Percentiles rank a stretch among this genome's conserved stretches.
These are phyloP conservation scores for Aspergillus novofumigatus DNA, from an alignment of 2,329 filamentous ascomycete species.

Conservation along the genomic window DNA sequence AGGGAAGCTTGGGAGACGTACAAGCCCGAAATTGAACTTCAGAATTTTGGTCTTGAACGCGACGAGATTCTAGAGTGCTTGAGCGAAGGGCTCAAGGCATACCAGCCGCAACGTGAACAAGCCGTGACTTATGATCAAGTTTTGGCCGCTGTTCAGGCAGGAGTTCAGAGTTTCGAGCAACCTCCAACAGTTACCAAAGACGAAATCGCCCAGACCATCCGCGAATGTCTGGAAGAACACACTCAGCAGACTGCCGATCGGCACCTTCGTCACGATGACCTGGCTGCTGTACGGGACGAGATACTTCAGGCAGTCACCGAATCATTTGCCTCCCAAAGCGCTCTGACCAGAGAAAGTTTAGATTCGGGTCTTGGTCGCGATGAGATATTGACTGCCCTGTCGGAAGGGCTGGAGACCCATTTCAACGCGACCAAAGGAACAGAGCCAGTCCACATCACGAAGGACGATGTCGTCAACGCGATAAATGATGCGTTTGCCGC, in stretches of 20 bases:
- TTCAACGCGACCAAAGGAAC: constrained; percentile 53
- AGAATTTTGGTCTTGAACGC: constrained; percentile 83
- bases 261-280: constrained; percentile 22
- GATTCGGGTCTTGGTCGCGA: constrained; percentile 47
- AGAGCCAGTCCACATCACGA: constrained; percentile 30
- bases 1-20: constrained; percentile 90
- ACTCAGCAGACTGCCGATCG: constrained; percentile 8
- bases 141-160: constrained; percentile 78
- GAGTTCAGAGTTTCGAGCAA: constrained; percentile 73
- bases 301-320: constrained; percentile 27
- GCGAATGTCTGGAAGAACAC: constrained; percentile 68
- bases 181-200: constrained; percentile 69
- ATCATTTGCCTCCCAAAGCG: constrained; percentile 29
- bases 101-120: constrained; percentile 51
- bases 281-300: constrained; percentile 28
- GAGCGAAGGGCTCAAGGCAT: constrained; percentile 77
- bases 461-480: constrained; percentile 27
- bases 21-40: constrained; percentile 86
- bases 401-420: constrained; percentile 51
- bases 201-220: constrained; percentile 77
- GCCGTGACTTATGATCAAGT: constrained; percentile 78
- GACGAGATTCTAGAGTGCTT: constrained; percentile 87
- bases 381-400: constrained; percentile 57
- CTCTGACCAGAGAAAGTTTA: constrained; percentile 27
- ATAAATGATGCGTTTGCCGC: constrained; percentile 31